Evolutionary conservation across 306 rosid genomes (phyloP), one percentile per base, ranked within the genome.

Genomic region (Castanea mollissima): DNA sequence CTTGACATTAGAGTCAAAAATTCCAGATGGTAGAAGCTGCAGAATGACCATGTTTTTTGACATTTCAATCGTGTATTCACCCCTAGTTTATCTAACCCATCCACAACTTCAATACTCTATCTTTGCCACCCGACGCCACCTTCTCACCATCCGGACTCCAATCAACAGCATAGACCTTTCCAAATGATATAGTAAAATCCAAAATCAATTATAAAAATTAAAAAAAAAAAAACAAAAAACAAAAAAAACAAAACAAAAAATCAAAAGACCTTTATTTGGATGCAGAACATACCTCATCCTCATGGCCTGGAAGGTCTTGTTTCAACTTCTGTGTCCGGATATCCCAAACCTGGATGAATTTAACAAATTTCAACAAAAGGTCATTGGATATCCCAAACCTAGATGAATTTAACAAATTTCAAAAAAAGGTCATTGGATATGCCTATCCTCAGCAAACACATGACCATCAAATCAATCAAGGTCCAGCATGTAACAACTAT

Each of bases 141-240:
- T 95, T 95, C 87, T 93, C 98, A 29, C 99, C 99, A 71, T 91
- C 97, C 5, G 98, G 98, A 86, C 98, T 91, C 99, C 99, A 95
- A 82, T 95, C 99, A 75, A 95, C 98, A 19, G 94, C 90, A 80
- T 79, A 93, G 55, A 95, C 99, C 99, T 95, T 85, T 59, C 56
- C 56, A 57, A 52, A 71, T 11, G 29, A 80, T 76, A 70, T 55
- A 13, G 11, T 59, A 51, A 41, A 62, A 38, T 64, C 69, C 32
- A 60, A 60, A 69, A 74, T 81, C 29, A 81, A 76, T 46, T 54
- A 74, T 58, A 23, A 23, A 23, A 23, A 23, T 0, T 0, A 23
- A 23, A 23, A 23, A 23, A 0, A 23, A 23, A 21, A 21, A 21
- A 21, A 21, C 21, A 21, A 21, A 21, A 21, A 21, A 21, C 21